Base-by-base conservation (phyloP, 148 eudicot genomes). In the Fallopia convolvulus region DNA sequence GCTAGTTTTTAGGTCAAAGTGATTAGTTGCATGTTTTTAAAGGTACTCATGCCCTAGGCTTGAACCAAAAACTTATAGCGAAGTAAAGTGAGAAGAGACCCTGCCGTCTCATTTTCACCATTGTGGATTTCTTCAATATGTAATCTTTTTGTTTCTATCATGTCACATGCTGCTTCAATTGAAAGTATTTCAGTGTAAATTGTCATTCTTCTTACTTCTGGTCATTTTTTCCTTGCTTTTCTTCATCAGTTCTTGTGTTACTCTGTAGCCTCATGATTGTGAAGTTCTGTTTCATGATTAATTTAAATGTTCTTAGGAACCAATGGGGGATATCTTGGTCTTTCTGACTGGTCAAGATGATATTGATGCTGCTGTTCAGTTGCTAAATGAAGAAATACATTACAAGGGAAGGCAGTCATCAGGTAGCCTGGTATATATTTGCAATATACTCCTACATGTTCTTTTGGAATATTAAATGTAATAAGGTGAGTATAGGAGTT, bases 291-390 rank as follows among this genome's bases (percentile, higher is more conserved):
- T 33, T 32, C 44, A 32, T 33, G 33, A 8, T 33, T 70, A 13
- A 36, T 33, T 46, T 12, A 70, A 23, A 73, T 81, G 48, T 77
- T 74, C 49, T 20, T 83, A 95, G 99, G 94, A 91, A 79, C 86
- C 94, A 79, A 78, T 77, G 79, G 99, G 99, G 53, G 98, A 93
- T 86, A 88, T 96, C 77, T 87, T 96, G 76, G 97, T 95, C 65
- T 93, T 96, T 78, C 92, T 93, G 40, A 96, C 94, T 20, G 99
- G 99, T 77, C 94, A 96, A 91, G 99, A 96, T 90, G 99, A 96
- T 84, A 93, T 96, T 65, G 98, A 93, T 75, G 85, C 92, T 79
- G 94, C 99, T 66, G 86, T 91, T 41, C 94, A 84, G 80, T 83
- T 96, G 88, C 89, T 96, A 75, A 86, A 84, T 66, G 99, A 96